Evolutionary conservation across 768 basidiomycete genomes (phyloP).

Genomic region (Leccinum longicurvipes): DNA sequence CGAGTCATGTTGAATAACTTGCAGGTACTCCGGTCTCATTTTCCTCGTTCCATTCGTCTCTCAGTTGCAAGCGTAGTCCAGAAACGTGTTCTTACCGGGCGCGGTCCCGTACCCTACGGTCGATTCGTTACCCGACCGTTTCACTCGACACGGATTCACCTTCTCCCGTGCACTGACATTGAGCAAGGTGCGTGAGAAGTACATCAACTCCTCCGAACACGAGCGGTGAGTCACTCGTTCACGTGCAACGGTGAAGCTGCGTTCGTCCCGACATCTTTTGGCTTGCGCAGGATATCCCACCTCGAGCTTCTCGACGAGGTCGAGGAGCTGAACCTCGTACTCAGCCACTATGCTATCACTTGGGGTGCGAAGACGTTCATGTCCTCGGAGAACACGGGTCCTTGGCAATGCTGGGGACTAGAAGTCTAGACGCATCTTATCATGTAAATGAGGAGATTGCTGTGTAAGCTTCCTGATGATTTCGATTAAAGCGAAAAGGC

Average conservation of each 20-base stretch:
- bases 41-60: background rate
- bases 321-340: constrained; percentile 83
- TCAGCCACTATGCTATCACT: constrained; percentile 51
- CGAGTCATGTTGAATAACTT: constrained; percentile 88
- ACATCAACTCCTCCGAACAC: constrained; percentile 40
- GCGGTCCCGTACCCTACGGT: constrained; percentile 58
- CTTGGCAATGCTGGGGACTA: constrained; percentile 18
- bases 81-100: constrained; percentile 74
- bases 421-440: background rate
- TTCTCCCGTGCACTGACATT: constrained; percentile 12
- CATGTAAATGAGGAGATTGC: background rate
- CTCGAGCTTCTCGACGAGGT: constrained; percentile 83
- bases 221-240: constrained; percentile 40
- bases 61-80: constrained; percentile 41
- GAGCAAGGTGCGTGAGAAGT: constrained; percentile 43
- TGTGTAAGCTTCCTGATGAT: background rate
- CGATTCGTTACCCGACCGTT: constrained; percentile 52
- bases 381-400: background rate
- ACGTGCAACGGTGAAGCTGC: background rate
- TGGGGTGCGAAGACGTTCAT: constrained; percentile 43
- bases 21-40: constrained; percentile 43
- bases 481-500: background rate
- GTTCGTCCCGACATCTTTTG: background rate
- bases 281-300: constrained; percentile 57
- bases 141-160: constrained; percentile 54